Percentiles rank a stretch among this genome's conserved stretches.
Conservation (phyloP, 495 filamentous ascomycete genomes). For the Penicillium cosmopolitanum region DNA sequence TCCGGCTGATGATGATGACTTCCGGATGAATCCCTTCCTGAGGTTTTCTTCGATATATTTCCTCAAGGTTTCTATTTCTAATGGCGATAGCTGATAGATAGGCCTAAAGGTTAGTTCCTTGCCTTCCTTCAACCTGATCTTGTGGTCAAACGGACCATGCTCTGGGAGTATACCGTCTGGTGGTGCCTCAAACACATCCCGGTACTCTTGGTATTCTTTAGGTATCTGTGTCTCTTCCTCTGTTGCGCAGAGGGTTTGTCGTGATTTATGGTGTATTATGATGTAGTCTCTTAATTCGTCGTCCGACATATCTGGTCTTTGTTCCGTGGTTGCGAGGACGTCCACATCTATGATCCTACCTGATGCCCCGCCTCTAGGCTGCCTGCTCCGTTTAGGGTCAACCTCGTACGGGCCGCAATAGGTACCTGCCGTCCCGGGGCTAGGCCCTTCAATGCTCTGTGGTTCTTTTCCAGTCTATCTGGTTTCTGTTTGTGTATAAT, state of each 20-base stretch:
- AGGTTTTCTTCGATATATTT: conserved; percentile 28
- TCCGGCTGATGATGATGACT: conserved; percentile 16
- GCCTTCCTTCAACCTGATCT: not conserved
- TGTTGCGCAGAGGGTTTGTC: not conserved
- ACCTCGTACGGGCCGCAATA: no score
- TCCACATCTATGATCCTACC: not conserved
- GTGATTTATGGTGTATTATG: not conserved
- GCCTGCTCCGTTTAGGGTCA: not conserved
- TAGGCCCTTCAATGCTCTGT: not conserved
- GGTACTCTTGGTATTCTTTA: conserved; percentile 9
- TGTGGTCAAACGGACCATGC: not conserved
- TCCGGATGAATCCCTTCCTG: conserved; percentile 19
- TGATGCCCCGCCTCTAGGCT: not conserved
- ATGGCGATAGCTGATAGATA: not conserved
- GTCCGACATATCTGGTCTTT: not conserved
- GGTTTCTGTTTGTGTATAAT: not conserved
- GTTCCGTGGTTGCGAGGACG: not conserved
- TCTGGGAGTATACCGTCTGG: conserved; percentile 2
- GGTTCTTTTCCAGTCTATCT: not conserved
- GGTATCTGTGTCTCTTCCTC: conserved; percentile 10
- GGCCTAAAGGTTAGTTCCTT: not conserved
- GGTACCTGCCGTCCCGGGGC: no score
- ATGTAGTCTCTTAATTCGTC: not conserved
- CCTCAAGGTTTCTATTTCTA: not conserved
- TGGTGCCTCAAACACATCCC: conserved; percentile 9